Base-by-base conservation (phyloP, 2,329 filamentous ascomycete species). In the Thermothelomyces thermophilus region DNA sequence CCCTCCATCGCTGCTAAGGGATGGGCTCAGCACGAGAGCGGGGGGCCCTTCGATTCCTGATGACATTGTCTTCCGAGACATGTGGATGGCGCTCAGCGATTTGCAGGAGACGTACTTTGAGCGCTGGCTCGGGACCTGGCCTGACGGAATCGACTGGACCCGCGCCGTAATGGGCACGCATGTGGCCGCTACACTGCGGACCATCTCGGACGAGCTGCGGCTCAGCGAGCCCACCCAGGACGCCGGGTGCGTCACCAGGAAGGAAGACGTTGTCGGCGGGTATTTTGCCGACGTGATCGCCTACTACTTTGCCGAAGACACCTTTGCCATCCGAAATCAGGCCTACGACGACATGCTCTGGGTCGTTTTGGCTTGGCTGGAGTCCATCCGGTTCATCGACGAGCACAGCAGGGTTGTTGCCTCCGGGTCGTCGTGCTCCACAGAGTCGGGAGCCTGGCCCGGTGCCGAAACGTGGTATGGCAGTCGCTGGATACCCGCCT, bases 281-380 rank as follows among this genome's bases (percentile, higher is more conserved):
- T 90, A 90, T 65, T 95, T 94, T 64, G 78, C 82, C 0, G 87
- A 96, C 51, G 71, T 84, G 0, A 72, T 83, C 5, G 79, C 82
- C 8, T 95, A 85, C 58, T 96, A 94, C 64, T 95, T 91, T 64
- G 89, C 87, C 17, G 88, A 97, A 64, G 82, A 95, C 65, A 78
- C 83, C 4, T 82, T 90, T 56, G 74, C 77, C 24, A 76, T 96
- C 43, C 77, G 87, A 39, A 80, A 82, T 50, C 66, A 82, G 72
- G 91, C 91, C 0, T 95, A 84, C 64, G 91, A 96, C 63, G 91
- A 97, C 65, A 95, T 95, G 71, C 77, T 95, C 2, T 97, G 91
- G 91, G 89, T 96, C 1, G 89, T 94, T 2, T 75, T 97, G 33
- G 88, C 86, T 55, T 96, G 91, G 90, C 71, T 96, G 46, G 88